Evolutionary conservation across 768 basidiomycete genomes (phyloP).

Genomic region (Gelatoporia subvermispora): DNA sequence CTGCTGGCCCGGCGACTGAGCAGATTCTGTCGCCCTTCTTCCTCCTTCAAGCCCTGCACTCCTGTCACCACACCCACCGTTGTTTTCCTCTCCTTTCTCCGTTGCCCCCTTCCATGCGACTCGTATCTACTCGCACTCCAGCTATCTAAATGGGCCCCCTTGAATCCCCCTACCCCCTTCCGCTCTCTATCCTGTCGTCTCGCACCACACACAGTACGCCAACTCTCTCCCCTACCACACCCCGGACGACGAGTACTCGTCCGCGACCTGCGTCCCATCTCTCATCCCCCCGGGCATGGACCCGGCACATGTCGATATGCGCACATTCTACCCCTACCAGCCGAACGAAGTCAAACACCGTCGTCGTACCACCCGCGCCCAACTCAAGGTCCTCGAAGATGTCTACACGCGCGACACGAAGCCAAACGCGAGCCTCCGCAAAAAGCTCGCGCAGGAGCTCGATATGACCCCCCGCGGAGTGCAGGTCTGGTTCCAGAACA

Average conservation of each 20-base stretch:
- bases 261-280: constrained; percentile 39
- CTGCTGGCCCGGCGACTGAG: neutral
- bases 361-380: constrained; percentile 81
- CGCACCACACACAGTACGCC: neutral
- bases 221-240: neutral
- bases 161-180: constrained; percentile 8
- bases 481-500: constrained; percentile 93
- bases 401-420: constrained; percentile 88
- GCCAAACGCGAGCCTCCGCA: constrained; percentile 78
- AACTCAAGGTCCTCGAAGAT: constrained; percentile 85
- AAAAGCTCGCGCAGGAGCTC: constrained; percentile 74
- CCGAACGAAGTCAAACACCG: constrained; percentile 94
- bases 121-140: constrained; percentile 20
- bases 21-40: constrained; percentile 1
- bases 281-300: constrained; percentile 52
- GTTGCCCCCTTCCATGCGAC: constrained; percentile 2
- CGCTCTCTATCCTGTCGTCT: constrained; percentile 18
- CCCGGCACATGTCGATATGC: constrained; percentile 69
- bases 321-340: constrained; percentile 72
- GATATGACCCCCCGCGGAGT: constrained; percentile 94
- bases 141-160: constrained; percentile 6
- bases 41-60: neutral
- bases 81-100: constrained; percentile 6
- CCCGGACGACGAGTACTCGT: constrained; percentile 7
- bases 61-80: neutral